Conservation (phyloP, 2,329 filamentous ascomycete genomes). For the Colletotrichum acutatum region DNA sequence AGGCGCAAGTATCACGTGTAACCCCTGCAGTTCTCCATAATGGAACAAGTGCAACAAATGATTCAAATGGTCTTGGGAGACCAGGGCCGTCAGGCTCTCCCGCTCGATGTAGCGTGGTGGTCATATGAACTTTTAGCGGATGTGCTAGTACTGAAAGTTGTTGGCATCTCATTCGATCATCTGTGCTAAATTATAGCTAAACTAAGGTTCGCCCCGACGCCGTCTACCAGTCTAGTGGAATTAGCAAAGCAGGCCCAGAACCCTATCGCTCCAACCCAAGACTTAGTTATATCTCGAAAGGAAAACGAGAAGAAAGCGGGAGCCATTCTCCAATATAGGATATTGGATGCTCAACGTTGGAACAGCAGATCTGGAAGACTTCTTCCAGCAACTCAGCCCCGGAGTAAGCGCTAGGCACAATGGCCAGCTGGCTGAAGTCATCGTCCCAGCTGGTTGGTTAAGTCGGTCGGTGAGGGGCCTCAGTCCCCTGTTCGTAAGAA, state of each 20-base stretch:
- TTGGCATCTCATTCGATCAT: not conserved
- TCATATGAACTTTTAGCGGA: not conserved
- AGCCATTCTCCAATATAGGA: not conserved
- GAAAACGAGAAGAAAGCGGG: too few species aligned
- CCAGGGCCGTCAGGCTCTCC: not conserved
- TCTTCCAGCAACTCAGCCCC: not conserved
- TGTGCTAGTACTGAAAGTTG: not conserved
- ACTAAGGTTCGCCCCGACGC: not conserved
- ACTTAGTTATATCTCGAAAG: not conserved
- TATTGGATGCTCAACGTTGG: not conserved
- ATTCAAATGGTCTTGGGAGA: not conserved
- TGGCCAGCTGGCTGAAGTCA: not conserved
- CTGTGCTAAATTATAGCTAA: not conserved
- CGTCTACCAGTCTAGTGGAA: not conserved
- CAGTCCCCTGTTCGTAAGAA: not conserved
- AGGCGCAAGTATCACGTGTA: not conserved
- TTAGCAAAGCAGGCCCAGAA: not conserved
- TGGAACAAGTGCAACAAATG: not conserved
- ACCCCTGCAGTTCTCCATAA: not conserved
- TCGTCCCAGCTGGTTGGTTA: not conserved
- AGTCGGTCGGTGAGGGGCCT: not conserved
- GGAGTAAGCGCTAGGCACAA: not conserved
- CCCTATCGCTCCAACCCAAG: not conserved
- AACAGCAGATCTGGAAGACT: not conserved
- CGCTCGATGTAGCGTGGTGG: not conserved